phyloP scores from a whole-genome alignment of 2,329 filamentous ascomycete genomes.

The Stagonosporopsis rhizophila region DNA sequence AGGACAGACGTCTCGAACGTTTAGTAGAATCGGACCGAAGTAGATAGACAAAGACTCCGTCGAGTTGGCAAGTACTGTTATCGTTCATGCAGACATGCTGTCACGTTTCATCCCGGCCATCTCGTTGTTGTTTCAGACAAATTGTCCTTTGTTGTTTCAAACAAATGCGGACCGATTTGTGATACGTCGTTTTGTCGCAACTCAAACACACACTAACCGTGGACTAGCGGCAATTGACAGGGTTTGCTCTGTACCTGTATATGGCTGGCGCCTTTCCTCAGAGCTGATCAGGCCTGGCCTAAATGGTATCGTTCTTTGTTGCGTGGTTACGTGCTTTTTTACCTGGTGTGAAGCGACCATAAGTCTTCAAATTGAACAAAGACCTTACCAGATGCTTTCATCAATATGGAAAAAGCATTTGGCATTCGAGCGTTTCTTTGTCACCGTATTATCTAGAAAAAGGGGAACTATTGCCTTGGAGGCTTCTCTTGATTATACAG shows the following conservation, averaged over 20 bases:
- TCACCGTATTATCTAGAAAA: not conserved
- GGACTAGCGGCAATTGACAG: not conserved
- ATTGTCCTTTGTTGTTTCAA: slow-evolving; percentile 11
- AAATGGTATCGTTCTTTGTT: not conserved
- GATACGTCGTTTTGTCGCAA: not conserved
- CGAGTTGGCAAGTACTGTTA: slow-evolving; percentile 4
- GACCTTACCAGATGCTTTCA: not conserved
- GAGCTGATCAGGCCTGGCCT: not conserved
- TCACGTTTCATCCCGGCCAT: slow-evolving; percentile 4
- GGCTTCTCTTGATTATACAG: not conserved
- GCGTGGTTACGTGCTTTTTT: not conserved
- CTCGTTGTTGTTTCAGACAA: slow-evolving; percentile 1
- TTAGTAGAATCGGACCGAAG: not conserved
- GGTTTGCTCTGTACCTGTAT: not conserved
- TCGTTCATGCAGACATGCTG: slow-evolving; percentile 9
- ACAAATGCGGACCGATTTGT: not conserved
- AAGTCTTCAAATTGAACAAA: not conserved
- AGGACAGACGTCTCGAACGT: not conserved
- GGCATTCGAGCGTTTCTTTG: not conserved
- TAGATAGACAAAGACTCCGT: too few species aligned
- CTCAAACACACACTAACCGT: not conserved
- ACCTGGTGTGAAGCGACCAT: not conserved
- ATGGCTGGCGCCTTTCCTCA: not conserved
- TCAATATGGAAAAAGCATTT: not conserved
- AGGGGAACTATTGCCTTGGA: not conserved